Percentiles rank a stretch among this genome's conserved stretches.
Conservation (phyloP, 768 basidiomycete genomes). For the Ramaria sp. region DNA sequence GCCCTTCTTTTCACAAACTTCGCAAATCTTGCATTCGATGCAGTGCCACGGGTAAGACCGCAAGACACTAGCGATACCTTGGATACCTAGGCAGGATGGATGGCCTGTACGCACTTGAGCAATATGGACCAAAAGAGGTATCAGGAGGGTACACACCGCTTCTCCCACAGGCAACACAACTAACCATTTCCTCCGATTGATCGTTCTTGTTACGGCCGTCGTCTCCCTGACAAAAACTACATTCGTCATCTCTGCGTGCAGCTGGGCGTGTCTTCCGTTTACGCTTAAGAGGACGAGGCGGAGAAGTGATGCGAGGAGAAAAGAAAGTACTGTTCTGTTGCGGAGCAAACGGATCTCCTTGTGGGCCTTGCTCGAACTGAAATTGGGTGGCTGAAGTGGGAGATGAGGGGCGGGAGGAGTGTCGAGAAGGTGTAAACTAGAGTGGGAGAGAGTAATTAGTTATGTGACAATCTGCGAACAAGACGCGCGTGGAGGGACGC, state of each 20-base stretch:
- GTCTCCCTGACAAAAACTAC: constrained; percentile 70
- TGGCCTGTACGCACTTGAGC: constrained; percentile 44
- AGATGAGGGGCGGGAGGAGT: constrained; percentile 16
- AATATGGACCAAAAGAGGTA: background rate
- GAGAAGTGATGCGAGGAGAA: constrained; percentile 29
- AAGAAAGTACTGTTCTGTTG: constrained; percentile 43
- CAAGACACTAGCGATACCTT: constrained; percentile 45
- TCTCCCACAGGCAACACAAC: constrained; percentile 73
- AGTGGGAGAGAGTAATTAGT: background rate
- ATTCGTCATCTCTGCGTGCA: constrained; percentile 48
- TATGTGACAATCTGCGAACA: constrained; percentile 4
- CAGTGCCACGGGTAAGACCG: constrained; percentile 78
- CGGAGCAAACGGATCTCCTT: constrained; percentile 77
- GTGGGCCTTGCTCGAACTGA: constrained; percentile 39
- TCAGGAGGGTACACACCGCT: constrained; percentile 45
- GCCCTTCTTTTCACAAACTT: constrained; percentile 74
- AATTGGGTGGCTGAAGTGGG: constrained; percentile 41
- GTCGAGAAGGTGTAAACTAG: constrained; percentile 9
- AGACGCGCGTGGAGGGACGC: constrained; percentile 6
- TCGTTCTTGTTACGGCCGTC: constrained; percentile 46
- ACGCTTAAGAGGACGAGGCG: constrained; percentile 34
- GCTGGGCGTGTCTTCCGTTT: constrained; percentile 22
- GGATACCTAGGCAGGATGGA: constrained; percentile 70
- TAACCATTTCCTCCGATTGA: constrained; percentile 57
- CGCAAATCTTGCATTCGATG: constrained; percentile 86